phyloP scores from a whole-genome alignment of 1,284 basidiomycete genomes.

The Peniophora sp. region DNA sequence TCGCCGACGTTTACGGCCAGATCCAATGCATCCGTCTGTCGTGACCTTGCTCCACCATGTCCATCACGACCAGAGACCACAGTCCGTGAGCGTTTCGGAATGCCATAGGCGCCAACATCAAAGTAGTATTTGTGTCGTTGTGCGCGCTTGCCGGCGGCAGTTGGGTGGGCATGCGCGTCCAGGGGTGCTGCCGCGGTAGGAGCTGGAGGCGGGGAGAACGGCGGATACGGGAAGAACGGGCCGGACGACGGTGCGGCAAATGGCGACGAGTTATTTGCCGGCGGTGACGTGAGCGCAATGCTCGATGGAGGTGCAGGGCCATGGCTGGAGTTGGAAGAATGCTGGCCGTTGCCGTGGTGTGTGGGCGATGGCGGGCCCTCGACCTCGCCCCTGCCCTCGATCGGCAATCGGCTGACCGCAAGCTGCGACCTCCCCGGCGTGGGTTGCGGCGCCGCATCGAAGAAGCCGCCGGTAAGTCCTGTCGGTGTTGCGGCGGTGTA shows the following conservation, averaged over 20 bases:
- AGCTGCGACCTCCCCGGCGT: constrained; percentile 32
- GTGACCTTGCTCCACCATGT: constrained; percentile 14
- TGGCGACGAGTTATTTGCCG: constrained; percentile 23
- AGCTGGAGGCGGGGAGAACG: constrained; percentile 22
- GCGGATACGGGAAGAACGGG: constrained; percentile 32
- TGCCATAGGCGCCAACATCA: constrained; percentile 70
- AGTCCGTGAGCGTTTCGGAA: constrained; percentile 33
- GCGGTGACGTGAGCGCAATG: constrained; percentile 38
- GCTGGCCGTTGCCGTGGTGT: constrained; percentile 10
- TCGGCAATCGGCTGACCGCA: constrained; percentile 36
- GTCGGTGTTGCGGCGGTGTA: constrained; percentile 24
- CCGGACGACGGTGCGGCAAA: constrained; percentile 15
- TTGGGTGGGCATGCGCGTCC: constrained; percentile 16
- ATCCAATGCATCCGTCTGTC: constrained; percentile 24
- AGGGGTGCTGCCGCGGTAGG: constrained; percentile 18
- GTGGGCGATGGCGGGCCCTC: constrained; percentile 23
- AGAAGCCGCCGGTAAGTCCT: constrained; percentile 28
- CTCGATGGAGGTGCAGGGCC: constrained; percentile 26
- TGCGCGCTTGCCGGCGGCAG: constrained; percentile 25
- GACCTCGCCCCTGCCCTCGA: constrained; percentile 36
- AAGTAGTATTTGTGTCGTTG: constrained; percentile 46
- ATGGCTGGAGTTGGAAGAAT: constrained; percentile 16
- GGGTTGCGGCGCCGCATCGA: constrained; percentile 34
- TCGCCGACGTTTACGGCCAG: constrained; percentile 74
- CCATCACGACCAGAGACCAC: constrained; percentile 23